Base-by-base conservation (phyloP, 345 rosid genomes). In the Psidium friedrichsthalianum region DNA sequence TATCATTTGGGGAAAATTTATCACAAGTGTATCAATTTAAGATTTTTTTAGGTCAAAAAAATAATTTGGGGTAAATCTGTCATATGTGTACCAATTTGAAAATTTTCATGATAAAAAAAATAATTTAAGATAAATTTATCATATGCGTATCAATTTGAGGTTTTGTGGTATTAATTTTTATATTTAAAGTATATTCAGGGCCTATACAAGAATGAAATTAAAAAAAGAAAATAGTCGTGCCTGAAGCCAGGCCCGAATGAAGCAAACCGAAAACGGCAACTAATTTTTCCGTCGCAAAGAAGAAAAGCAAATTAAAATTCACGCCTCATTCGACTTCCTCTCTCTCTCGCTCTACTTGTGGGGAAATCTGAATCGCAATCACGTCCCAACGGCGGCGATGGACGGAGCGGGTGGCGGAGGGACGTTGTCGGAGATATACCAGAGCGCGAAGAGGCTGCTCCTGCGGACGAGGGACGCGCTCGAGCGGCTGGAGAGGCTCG, bases 401-500 rank as follows among this genome's bases (percentile, higher is more conserved):
- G 89, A 85, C 64, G 87, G 82, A 40, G 85, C 82, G 4, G 94
- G 93, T 56, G 95, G 94, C 58, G 95, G 96, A 57, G 95, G 94
- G 85, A 90, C 96, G 25, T 86, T 97, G 51, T 95, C 98, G 85
- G 98, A 95, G 83, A 82, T 92, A 51, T 91, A 93, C 84, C 92
- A 90, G 81, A 93, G 87, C 56, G 91, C 98, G 24, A 95, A 88
- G 90, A 92, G 88, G 92, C 53, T 88, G 42, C 90, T 97, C 5
- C 86, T 94, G 81, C 92, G 92, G 83, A 93, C 98, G 25, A 90
- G 98, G 42, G 98, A 93, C 83, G 98, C 98, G 82, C 92, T 97
- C 86, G 98, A 97, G 90, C 93, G 91, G 83, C 87, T 97, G 24
- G 99, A 97, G 94, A 90, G 96, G 86, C 92, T 95, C 36, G 98